Conservation (phyloP, 495 filamentous ascomycete genomes). For the Lophium mytilinum region DNA sequence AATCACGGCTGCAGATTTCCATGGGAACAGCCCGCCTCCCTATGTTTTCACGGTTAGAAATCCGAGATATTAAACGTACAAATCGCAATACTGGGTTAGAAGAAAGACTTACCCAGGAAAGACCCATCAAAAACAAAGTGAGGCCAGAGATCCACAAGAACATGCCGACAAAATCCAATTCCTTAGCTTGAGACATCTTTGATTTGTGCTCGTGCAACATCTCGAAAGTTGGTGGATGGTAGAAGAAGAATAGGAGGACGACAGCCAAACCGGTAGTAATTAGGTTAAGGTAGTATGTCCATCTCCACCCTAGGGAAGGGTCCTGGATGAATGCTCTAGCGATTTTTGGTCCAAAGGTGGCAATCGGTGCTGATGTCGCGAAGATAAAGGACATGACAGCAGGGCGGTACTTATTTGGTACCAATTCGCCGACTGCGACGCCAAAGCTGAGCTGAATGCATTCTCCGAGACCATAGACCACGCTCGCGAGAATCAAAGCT, state of each 20-base stretch:
- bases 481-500: constrained; percentile 20
- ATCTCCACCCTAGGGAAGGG: constrained; percentile 8
- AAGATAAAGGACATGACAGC: constrained; percentile 11
- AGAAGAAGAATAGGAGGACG: constrained; percentile 18
- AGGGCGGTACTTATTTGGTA: constrained; percentile 12
- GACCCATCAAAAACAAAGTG: constrained; percentile 13
- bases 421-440: constrained; percentile 11
- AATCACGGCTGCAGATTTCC: constrained; percentile 17
- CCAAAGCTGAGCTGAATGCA: constrained; percentile 10
- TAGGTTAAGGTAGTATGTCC: constrained; percentile 17
- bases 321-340: constrained; percentile 6
- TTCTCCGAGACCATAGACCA: constrained; percentile 7
- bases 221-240: constrained; percentile 25
- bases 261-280: constrained; percentile 11
- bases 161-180: constrained; percentile 14
- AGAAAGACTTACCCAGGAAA: constrained; percentile 6
- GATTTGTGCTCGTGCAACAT: constrained; percentile 19
- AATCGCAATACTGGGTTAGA: background rate
- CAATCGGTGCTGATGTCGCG: constrained; percentile 4
- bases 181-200: constrained; percentile 12
- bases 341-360: constrained; percentile 17
- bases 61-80: background rate
- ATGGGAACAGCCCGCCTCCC: constrained; percentile 15
- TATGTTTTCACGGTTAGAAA: background rate
- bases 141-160: constrained; percentile 16